Percentiles rank a stretch among this genome's conserved stretches.
Conservation (phyloP, 345 rosid genomes). For the Eutrema japonicum region DNA sequence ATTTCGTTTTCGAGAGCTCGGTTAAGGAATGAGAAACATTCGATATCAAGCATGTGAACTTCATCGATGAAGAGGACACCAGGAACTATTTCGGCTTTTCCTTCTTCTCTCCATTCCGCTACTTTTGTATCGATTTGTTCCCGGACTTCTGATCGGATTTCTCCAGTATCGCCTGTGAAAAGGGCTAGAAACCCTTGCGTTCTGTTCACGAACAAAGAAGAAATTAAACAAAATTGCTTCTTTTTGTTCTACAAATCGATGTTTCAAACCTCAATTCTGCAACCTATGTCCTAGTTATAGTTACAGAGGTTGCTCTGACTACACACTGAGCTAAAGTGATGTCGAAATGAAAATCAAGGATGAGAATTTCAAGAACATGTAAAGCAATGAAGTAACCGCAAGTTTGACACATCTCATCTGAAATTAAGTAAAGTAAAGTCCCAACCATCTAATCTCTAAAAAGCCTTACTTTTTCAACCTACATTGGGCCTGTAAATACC, state of each 20-base stretch:
- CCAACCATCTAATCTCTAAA: not conserved
- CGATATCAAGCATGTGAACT: conserved; percentile 97
- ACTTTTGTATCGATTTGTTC: conserved; percentile 94
- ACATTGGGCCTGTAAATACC: not conserved
- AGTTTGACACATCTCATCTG: not conserved
- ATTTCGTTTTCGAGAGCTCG: conserved; percentile 96
- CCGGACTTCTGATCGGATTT: conserved; percentile 92
- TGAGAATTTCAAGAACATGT: not conserved
- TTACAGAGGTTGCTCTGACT: not conserved
- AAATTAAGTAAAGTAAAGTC: not conserved
- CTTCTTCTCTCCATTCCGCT: conserved; percentile 99
- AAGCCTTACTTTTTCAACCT: not conserved
- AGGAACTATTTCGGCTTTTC: conserved; percentile 93
- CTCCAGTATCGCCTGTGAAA: conserved; percentile 96
- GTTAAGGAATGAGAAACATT: conserved; percentile 97
- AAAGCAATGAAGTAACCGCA: not conserved
- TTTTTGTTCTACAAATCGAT: not conserved
- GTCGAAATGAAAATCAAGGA: not conserved
- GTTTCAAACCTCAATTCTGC: not conserved
- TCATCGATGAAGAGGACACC: conserved; percentile 98
- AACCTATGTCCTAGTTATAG: not conserved
- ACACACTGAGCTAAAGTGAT: not conserved
- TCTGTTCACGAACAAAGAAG: conserved; percentile 47
- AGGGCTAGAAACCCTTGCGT: conserved; percentile 96
- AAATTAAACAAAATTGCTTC: not conserved